Evolutionary conservation across 768 basidiomycete genomes (phyloP).

Genomic region (Tremella mesenterica): DNA sequence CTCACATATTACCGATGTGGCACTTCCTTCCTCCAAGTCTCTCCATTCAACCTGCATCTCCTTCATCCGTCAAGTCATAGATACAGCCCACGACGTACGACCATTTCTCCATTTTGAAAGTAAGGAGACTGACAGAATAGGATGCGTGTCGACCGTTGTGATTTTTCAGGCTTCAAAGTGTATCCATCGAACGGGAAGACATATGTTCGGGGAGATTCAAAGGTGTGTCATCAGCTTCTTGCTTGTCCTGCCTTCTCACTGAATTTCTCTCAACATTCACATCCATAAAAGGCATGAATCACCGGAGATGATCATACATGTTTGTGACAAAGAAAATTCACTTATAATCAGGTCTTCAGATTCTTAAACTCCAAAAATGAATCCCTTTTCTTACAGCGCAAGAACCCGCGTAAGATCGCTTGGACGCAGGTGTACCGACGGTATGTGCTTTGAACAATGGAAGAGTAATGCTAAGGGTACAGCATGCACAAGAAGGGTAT

Average conservation of each 20-base stretch:
- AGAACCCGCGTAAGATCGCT: constrained; percentile 99
- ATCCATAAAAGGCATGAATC: too few species aligned
- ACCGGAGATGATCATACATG: too few species aligned
- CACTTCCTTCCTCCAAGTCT: neutral
- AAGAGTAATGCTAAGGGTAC: too few species aligned
- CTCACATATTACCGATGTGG: constrained; percentile 4
- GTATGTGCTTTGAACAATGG: constrained; percentile 9
- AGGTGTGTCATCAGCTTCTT: constrained; percentile 52
- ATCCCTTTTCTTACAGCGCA: constrained; percentile 96
- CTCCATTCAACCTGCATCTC: neutral
- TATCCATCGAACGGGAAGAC: constrained; percentile 96
- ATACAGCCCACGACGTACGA: constrained; percentile 1
- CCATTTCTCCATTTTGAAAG: neutral
- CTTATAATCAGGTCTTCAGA: constrained; percentile 69
- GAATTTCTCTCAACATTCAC: too few species aligned
- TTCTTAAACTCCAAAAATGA: constrained; percentile 86
- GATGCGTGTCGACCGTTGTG: constrained; percentile 94
- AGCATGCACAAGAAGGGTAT: constrained; percentile 99
- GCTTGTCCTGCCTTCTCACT: too few species aligned
- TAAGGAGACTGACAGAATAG: constrained; percentile 2
- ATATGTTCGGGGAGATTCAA: constrained; percentile 92
- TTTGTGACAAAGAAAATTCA: too few species aligned
- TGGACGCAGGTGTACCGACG: constrained; percentile 60
- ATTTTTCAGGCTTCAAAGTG: constrained; percentile 93
- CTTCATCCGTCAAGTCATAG: constrained; percentile 13